Conservation (phyloP, 2,329 filamentous ascomycete species). For the Zopfia rhizophila region DNA sequence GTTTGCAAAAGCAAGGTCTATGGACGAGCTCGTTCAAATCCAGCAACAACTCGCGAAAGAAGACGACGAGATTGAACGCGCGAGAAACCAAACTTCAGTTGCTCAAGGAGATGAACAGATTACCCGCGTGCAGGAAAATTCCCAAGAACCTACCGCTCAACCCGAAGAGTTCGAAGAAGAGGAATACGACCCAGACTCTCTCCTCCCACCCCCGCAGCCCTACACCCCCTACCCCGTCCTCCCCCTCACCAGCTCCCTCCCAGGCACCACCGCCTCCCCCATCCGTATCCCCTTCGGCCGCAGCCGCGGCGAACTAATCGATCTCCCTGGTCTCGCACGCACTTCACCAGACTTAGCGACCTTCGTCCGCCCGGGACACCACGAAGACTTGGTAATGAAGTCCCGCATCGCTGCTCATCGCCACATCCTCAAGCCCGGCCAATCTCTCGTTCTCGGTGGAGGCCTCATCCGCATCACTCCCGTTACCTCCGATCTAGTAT, state of each 20-base stretch:
- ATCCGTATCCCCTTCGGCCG: slow-evolving; percentile 92
- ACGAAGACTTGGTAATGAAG: slow-evolving; percentile 79
- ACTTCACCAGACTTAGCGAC: slow-evolving; percentile 71
- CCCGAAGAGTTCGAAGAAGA: slow-evolving; percentile 32
- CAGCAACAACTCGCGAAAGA: slow-evolving; percentile 46
- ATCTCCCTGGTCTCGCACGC: slow-evolving; percentile 86
- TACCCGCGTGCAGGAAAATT: not conserved
- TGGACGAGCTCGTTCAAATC: slow-evolving; percentile 18
- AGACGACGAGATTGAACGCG: slow-evolving; percentile 40
- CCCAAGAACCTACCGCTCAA: slow-evolving; percentile 25
- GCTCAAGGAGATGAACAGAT: slow-evolving; percentile 11
- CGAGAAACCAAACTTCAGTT: slow-evolving; percentile 24
- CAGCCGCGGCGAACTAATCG: slow-evolving; percentile 89
- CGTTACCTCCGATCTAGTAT: slow-evolving; percentile 68
- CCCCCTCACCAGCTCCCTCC: slow-evolving; percentile 85
- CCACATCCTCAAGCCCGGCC: slow-evolving; percentile 75
- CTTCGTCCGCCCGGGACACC: slow-evolving; percentile 74
- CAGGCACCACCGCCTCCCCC: slow-evolving; percentile 93
- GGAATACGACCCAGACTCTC: slow-evolving; percentile 48
- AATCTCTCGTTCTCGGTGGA: slow-evolving; percentile 81
- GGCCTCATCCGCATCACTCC: slow-evolving; percentile 91
- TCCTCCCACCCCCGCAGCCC: slow-evolving; percentile 79
- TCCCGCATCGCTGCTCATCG: slow-evolving; percentile 78
- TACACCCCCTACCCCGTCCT: slow-evolving; percentile 83
- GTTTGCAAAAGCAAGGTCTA: slow-evolving; percentile 35